Conservation (phyloP, 495 filamentous ascomycete species). For the Hypoxylon fuscum region DNA sequence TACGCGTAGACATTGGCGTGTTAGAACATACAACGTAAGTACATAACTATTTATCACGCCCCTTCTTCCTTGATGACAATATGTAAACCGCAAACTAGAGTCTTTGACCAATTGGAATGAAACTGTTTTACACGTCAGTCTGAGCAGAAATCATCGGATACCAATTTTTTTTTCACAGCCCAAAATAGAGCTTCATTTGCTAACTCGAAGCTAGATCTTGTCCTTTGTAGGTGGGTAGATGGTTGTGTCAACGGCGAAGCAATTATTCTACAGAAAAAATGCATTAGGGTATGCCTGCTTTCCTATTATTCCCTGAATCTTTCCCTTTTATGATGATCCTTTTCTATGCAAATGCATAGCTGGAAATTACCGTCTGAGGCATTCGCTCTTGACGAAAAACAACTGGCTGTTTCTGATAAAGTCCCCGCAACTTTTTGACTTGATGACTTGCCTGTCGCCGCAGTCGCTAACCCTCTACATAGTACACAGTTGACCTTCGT, state of each 20-base stretch:
- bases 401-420: constrained; percentile 93
- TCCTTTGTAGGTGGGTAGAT: no score
- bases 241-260: no score
- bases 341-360: constrained; percentile 84
- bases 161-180: constrained; percentile 12
- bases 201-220: constrained; percentile 29
- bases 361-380: constrained; percentile 99
- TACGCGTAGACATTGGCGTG: not conserved
- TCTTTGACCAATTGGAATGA: constrained; percentile 99
- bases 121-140: constrained; percentile 99
- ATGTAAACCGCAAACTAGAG: constrained; percentile 99
- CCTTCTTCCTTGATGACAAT: constrained; percentile 61
- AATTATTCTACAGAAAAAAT: no score
- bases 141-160: constrained; percentile 64
- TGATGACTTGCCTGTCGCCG: not conserved
- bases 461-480: constrained; percentile 20
- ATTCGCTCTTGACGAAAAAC: constrained; percentile 78
- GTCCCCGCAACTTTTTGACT: not conserved
- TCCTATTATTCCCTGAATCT: not conserved
- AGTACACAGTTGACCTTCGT: not conserved
- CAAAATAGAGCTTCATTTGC: constrained; percentile 35
- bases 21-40: constrained; percentile 36
- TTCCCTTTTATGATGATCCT: constrained; percentile 75
- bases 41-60: not conserved
- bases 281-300: constrained; percentile 26